These are phyloP conservation scores for Psilocybe sp. DNA, from an alignment of 768 basidiomycete species.

Conservation along the genomic window DNA sequence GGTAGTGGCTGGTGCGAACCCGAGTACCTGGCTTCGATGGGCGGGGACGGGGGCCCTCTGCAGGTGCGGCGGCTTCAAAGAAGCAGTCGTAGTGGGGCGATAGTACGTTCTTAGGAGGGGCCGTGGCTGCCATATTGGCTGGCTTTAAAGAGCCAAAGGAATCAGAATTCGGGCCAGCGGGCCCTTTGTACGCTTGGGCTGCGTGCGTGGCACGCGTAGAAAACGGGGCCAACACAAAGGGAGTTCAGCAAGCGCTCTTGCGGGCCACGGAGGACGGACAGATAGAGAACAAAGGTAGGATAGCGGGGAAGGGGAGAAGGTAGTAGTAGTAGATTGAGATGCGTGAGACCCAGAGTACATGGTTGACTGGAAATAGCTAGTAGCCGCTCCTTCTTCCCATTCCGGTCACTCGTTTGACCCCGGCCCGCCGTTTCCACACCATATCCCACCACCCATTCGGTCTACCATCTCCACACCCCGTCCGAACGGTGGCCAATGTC, in stretches of 20 bases:
- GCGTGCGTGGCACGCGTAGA: conserved; percentile 1
- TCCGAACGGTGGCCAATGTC: not conserved
- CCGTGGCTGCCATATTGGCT: conserved; percentile 11
- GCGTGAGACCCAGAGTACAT: conserved; percentile 7
- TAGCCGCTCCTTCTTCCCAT: conserved; percentile 10
- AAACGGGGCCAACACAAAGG: not conserved
- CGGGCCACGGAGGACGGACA: no score
- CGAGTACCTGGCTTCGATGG: conserved; percentile 13
- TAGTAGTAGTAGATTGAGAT: not conserved
- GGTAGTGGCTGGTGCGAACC: conserved; percentile 30
- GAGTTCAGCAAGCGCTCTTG: not conserved
- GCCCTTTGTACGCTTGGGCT: conserved; percentile 12
- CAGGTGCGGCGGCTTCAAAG: conserved; percentile 3
- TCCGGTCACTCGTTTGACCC: conserved; percentile 10
- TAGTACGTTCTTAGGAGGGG: conserved; percentile 8
- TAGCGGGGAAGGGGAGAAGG: not conserved
- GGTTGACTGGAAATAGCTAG: not conserved
- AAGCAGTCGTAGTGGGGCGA: conserved; percentile 8
- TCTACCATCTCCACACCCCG: not conserved
- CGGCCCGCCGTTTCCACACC: conserved; percentile 8
- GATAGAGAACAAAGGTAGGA: no score
- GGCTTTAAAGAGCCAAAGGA: conserved; percentile 9
- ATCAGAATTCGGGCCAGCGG: conserved; percentile 12
- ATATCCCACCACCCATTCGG: not conserved
- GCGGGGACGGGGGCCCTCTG: conserved; percentile 2